These are phyloP conservation scores for Isatis tinctoria DNA, from an alignment of 345 rosid species.

Conservation along the genomic window DNA sequence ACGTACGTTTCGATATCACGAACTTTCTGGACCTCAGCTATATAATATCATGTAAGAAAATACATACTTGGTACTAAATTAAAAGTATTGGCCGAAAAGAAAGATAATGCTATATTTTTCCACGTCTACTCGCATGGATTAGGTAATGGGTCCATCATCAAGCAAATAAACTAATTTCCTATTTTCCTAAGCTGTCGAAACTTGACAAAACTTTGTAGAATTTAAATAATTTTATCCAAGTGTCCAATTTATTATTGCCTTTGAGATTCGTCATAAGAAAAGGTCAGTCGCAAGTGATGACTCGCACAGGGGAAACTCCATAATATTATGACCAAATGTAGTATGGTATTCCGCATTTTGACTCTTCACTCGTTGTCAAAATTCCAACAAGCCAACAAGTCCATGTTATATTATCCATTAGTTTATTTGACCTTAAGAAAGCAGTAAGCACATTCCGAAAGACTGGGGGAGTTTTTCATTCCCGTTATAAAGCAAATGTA, in stretches of 20 bases:
- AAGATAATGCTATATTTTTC: not conserved
- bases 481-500: not conserved
- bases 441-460: not conserved
- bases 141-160: not conserved
- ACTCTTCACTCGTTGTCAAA: slow-evolving; percentile 3
- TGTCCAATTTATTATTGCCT: not conserved
- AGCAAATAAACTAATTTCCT: not conserved
- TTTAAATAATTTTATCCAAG: not conserved
- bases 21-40: too few species aligned
- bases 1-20: too few species aligned
- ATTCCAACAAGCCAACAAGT: not conserved
- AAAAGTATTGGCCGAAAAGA: not conserved
- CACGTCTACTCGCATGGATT: not conserved
- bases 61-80: not conserved
- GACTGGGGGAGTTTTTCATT: not conserved
- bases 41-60: not conserved
- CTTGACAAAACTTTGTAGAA: not conserved
- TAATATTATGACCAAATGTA: not conserved
- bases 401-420: not conserved
- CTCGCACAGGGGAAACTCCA: not conserved
- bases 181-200: not conserved
- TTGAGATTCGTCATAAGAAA: not conserved
- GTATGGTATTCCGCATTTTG: not conserved
- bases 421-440: not conserved
- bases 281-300: not conserved